These are phyloP conservation scores for Plantago ovata DNA, from an alignment of 257 asterid species.

Conservation along the genomic window DNA sequence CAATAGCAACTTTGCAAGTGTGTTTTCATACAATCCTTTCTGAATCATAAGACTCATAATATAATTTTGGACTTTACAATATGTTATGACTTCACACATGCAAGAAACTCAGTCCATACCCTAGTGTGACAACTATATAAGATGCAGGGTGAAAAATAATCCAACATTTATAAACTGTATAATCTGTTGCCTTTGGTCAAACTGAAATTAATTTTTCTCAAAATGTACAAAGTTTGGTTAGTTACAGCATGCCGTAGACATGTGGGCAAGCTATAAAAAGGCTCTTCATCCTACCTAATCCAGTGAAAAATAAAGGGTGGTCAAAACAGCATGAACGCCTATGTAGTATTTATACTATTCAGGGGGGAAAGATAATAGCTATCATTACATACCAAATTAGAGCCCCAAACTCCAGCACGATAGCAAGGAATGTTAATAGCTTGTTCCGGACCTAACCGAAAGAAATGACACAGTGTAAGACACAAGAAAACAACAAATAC, in stretches of 20 bases:
- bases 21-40: no score
- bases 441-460: slow-evolving; percentile 70
- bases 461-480: slow-evolving; percentile 12
- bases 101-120: neutral
- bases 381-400: slow-evolving; percentile 63
- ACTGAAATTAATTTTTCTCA: neutral
- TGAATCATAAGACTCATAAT: slow-evolving; percentile 3
- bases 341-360: no score
- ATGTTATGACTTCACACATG: slow-evolving; percentile 1
- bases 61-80: neutral
- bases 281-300: slow-evolving; percentile 15
- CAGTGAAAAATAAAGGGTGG: slow-evolving; percentile 6
- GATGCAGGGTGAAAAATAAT: neutral
- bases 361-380: no score
- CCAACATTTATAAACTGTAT: no score
- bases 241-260: neutral
- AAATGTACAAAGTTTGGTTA: neutral
- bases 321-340: neutral
- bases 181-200: slow-evolving; percentile 9
- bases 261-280: slow-evolving; percentile 12
- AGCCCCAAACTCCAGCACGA: slow-evolving; percentile 83
- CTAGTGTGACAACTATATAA: neutral
- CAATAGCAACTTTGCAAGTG: no score
- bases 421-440: slow-evolving; percentile 78
- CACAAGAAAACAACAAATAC: slow-evolving; percentile 7